Base-by-base conservation (phyloP, 2,329 filamentous ascomycete genomes). In the Cryphonectria radicalis region DNA sequence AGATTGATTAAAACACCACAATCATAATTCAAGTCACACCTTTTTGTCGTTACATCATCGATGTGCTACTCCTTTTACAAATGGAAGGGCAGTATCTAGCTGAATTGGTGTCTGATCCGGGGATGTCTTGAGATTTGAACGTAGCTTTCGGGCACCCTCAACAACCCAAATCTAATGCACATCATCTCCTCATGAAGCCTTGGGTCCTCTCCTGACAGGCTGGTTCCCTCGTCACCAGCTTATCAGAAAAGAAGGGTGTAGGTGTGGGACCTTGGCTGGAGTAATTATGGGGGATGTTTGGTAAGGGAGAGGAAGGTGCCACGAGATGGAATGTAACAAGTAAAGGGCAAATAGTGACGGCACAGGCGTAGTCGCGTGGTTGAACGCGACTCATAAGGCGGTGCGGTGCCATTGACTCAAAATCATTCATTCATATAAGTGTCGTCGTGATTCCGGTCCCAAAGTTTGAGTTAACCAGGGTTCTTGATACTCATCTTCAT, bases 281-380 rank as follows among this genome's bases (percentile, higher is more conserved):
- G 53, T 43, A 32, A 32, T 32, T 32, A 42, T 17, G 64, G 22
- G 11, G 37, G 37, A 40, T 40, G 37, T 4, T n/a, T 66, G 55
- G 11, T 10, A 66, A 68, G 64, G 66, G 62, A 60, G 63, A 64
- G 57, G 53, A 37, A 71, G 63, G 71, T 73, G 66, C 63, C 63
- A 73, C 69, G 66, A 69, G 46, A 46, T 73, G 71, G 71, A 73
- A 73, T 73, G 71, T 67, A 68, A 59, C 55, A 35, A 37, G 11
- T 57, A 53, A 53, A 67, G 40, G 55, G 40, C 28, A 53, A 63
- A 22, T 28, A 32, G 40, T 10, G 40, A 63, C 25, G 19, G 28
- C 57, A 63, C 22, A 28, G 43, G 8, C 22, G n/a, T 22, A 65
- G 59, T n/a, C 59, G 59, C 65, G 63, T 60, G 55, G 63, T 10